Evolutionary conservation across 495 filamentous ascomycete genomes (phyloP).

Genomic region (Penicillium angulare): DNA sequence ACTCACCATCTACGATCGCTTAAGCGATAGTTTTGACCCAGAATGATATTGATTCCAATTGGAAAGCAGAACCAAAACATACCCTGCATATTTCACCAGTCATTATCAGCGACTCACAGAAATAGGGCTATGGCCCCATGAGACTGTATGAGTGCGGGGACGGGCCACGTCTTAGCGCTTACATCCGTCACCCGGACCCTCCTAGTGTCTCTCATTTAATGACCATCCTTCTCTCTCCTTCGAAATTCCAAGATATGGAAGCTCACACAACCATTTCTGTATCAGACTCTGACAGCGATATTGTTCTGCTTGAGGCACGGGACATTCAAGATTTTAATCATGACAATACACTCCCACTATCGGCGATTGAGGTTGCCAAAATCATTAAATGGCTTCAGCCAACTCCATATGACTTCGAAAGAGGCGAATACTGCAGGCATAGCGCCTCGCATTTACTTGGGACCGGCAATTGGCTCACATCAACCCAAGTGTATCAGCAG

Average conservation of each 20-base stretch:
- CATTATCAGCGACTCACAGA: too few species aligned
- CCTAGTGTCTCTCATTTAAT: neutral
- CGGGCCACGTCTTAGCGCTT: neutral
- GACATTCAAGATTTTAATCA: neutral
- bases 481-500: slow-evolving; percentile 8
- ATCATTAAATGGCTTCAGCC: slow-evolving; percentile 17
- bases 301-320: neutral
- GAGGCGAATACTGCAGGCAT: slow-evolving; percentile 12
- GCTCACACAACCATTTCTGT: neutral
- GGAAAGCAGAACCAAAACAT: too few species aligned
- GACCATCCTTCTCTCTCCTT: neutral
- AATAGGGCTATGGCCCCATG: neutral
- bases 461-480: slow-evolving; percentile 15
- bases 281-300: neutral
- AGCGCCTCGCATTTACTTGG: slow-evolving; percentile 5
- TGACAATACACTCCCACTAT: neutral
- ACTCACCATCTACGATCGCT: too few species aligned
- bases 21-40: too few species aligned
- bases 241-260: neutral
- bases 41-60: too few species aligned
- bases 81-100: too few species aligned
- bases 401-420: slow-evolving; percentile 14
- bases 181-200: neutral
- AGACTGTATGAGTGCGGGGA: neutral
- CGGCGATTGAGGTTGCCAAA: neutral